These are phyloP conservation scores for Alternaria sp. DNA, from an alignment of 2,329 filamentous ascomycete genomes.

Conservation along the genomic window DNA sequence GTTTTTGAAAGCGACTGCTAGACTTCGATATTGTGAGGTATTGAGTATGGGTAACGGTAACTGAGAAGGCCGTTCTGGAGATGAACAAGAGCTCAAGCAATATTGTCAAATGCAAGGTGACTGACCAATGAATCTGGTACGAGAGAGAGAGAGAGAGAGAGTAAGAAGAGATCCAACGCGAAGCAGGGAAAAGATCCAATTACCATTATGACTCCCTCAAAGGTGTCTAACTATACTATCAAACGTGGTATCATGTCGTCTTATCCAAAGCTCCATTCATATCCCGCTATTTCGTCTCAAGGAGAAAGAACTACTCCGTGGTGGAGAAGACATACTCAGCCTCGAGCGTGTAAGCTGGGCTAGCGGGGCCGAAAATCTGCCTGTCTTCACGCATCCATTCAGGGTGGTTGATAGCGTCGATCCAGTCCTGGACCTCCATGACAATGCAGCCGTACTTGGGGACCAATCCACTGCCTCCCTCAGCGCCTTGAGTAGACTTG, in stretches of 20 bases:
- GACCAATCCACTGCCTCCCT: constrained; percentile 68
- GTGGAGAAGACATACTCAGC: constrained; percentile 57
- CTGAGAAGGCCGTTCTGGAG: neutral
- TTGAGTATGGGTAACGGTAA: neutral
- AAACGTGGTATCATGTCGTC: constrained; percentile 16
- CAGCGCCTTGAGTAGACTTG: constrained; percentile 75
- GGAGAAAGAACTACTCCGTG: constrained; percentile 12
- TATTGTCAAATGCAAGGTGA: neutral
- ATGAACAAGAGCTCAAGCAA: neutral
- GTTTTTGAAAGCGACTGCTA: neutral
- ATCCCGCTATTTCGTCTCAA: neutral
- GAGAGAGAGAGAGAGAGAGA: neutral
- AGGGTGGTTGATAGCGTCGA: constrained; percentile 91
- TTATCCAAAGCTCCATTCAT: neutral
- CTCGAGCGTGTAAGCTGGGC: constrained; percentile 55
- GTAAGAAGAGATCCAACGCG: neutral
- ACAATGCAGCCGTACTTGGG: constrained; percentile 85
- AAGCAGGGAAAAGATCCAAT: constrained; percentile 3
- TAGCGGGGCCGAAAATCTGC: constrained; percentile 59
- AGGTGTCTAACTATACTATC: constrained; percentile 14
- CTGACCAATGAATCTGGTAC: neutral
- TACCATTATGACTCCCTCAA: constrained; percentile 17
- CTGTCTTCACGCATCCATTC: constrained; percentile 76
- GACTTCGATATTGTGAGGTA: neutral
- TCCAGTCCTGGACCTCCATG: constrained; percentile 92